Evolutionary conservation across 2,329 filamentous ascomycete species (phyloP), one percentile per base, ranked within the genome.

Genomic region (Truncatella angustata): DNA sequence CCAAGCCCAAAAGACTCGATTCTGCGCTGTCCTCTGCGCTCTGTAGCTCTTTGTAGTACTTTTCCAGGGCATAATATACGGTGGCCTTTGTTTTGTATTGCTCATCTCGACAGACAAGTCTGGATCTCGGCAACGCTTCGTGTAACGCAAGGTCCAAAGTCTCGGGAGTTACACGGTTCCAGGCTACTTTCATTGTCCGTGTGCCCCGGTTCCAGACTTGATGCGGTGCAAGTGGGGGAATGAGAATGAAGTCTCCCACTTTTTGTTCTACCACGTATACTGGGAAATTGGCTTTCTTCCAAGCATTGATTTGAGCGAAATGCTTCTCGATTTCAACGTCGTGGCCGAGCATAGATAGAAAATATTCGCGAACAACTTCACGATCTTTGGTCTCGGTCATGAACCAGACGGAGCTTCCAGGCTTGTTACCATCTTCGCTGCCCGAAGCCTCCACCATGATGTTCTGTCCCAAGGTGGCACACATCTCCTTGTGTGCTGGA

Each of bases 1-100:
- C 74, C 28, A 81, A 64, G 9, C 78, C 78, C 26, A 81, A 65
- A 53, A 75, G 71, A 24, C 70, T 72, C 50, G 74, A 72, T 48
- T 78, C 72, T 10, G 72, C 67, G 26, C 70, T 70, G 51, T 79
- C 76, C 46, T 83, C 80, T 45, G 81, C 74, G 21, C 78, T 73
- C 40, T 68, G 50, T 14, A 90, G 79, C 46, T 83, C 75, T n/a
- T 75, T 73, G 56, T 79, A 75, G 66, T 97, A 97, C 63, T 91
- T 94, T 10, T 87, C 74, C 3, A 97, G 77, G 0, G 91, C 90
- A 66, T 87, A 96, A 68, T 92, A 96, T 40, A 97, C 79, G 53
- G 97, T 97, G 4, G 92, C 90, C 68, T 97, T 97, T 73, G 96
- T 97, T 69, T 97, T 97, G 76, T 99, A 99, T 68, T 97, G 93